Percentiles rank a stretch among this genome's conserved stretches.
These are phyloP conservation scores for Karstenula rhodostoma DNA, from an alignment of 2,329 filamentous ascomycete genomes.

Conservation along the genomic window DNA sequence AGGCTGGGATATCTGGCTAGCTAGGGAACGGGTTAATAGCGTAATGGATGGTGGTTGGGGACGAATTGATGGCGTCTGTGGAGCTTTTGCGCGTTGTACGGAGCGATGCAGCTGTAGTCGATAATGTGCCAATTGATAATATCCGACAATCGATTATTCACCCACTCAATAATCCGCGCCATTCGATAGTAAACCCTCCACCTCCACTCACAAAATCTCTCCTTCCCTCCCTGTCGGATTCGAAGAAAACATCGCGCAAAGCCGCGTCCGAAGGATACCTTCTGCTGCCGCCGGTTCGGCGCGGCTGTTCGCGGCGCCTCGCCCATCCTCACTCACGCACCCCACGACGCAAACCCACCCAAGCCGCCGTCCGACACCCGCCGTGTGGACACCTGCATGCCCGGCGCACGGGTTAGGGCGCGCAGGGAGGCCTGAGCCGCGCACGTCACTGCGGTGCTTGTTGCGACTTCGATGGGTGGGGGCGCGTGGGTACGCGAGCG, in stretches of 20 bases:
- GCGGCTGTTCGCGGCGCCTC: slow-evolving; percentile 3
- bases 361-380: background rate
- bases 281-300: background rate
- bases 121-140: no score
- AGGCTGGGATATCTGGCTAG: background rate
- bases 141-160: no score
- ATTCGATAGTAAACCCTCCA: no score
- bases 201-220: no score
- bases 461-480: background rate
- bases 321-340: background rate
- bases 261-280: background rate
- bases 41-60: slow-evolving; percentile 4
- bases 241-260: no score
- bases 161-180: no score
- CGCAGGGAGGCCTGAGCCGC: background rate
- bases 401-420: background rate
- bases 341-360: no score
- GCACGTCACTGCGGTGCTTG: background rate
- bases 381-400: background rate
- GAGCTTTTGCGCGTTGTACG: background rate
- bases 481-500: background rate
- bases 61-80: background rate
- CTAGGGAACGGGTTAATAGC: background rate
- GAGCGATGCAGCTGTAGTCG: no score
- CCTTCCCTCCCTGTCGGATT: no score